Percentiles rank a stretch among this genome's conserved stretches.
Evolutionary conservation across 2,329 filamentous ascomycete genomes (phyloP).

Genomic region (Xenoacremonium recifei): DNA sequence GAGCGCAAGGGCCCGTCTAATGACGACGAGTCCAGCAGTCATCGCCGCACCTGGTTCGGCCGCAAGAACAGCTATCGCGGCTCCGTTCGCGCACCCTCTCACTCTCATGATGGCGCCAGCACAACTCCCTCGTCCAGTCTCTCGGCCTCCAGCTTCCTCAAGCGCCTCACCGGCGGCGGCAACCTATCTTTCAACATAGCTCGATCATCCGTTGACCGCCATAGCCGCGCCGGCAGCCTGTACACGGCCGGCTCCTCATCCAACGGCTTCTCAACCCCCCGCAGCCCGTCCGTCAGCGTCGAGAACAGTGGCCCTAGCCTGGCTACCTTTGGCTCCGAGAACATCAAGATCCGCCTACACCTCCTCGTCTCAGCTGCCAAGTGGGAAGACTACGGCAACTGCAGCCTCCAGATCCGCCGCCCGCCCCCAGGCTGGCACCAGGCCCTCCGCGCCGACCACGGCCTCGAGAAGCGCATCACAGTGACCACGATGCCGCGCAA

Average conservation of each 20-base stretch:
- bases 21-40: constrained; percentile 47
- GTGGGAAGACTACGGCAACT: constrained; percentile 91
- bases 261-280: constrained; percentile 46
- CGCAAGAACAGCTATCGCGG: constrained; percentile 65
- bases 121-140: constrained; percentile 58
- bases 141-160: constrained; percentile 78
- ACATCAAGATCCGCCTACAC: constrained; percentile 85
- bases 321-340: constrained; percentile 62
- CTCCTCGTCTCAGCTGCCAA: constrained; percentile 72
- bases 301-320: constrained; percentile 51
- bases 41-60: constrained; percentile 57
- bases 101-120: constrained; percentile 73
- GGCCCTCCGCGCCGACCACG: constrained; percentile 59
- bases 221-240: constrained; percentile 48
- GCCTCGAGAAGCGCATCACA: constrained; percentile 81
- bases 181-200: constrained; percentile 78
- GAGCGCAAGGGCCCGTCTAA: constrained; percentile 50
- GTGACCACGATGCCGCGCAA: constrained; percentile 70
- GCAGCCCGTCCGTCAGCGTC: constrained; percentile 58
- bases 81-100: constrained; percentile 58
- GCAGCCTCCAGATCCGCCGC: constrained; percentile 76
- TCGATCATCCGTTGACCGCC: constrained; percentile 68
- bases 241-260: constrained; percentile 63
- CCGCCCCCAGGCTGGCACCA: constrained; percentile 63
- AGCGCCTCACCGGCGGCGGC: constrained; percentile 69